These are phyloP conservation scores for Verbascum thapsus DNA, from an alignment of 257 asterid species.

Conservation along the genomic window DNA sequence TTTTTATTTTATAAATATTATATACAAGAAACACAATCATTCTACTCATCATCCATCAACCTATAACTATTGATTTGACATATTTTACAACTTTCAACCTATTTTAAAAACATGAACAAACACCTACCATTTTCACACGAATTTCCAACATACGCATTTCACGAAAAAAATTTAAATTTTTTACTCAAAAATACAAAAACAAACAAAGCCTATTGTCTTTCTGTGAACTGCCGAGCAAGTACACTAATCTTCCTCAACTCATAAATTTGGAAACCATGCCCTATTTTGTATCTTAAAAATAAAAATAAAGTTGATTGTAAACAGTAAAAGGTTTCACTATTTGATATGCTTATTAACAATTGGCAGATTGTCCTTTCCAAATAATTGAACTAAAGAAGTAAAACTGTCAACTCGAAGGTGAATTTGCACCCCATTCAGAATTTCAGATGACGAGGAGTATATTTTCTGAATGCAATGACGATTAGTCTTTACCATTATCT, in stretches of 20 bases:
- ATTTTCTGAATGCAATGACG: not conserved
- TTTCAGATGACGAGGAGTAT: constrained; percentile 1
- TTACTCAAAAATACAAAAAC: too few relatives aligned
- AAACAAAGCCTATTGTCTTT: too few relatives aligned
- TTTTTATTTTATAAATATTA: too few relatives aligned
- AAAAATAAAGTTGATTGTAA: not conserved
- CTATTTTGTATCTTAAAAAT: not conserved
- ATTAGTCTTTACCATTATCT: not conserved
- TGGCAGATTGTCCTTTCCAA: not conserved
- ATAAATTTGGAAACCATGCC: not conserved
- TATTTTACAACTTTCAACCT: too few relatives aligned
- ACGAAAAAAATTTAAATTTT: too few relatives aligned
- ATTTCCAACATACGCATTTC: too few relatives aligned
- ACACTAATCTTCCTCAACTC: too few relatives aligned
- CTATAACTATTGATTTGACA: too few relatives aligned
- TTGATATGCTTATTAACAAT: constrained; percentile 15
- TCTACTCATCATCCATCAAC: too few relatives aligned
- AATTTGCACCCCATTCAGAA: not conserved
- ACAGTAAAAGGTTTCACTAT: not conserved
- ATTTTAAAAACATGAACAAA: too few relatives aligned
- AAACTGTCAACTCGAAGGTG: not conserved
- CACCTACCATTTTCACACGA: too few relatives aligned
- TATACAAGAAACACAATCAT: too few relatives aligned
- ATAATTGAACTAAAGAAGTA: not conserved
- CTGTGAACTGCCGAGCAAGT: not conserved